Percentiles rank a stretch among this genome's conserved stretches.
phyloP scores from a whole-genome alignment of 2,329 filamentous ascomycete genomes.

The Colletotrichum limetticola region DNA sequence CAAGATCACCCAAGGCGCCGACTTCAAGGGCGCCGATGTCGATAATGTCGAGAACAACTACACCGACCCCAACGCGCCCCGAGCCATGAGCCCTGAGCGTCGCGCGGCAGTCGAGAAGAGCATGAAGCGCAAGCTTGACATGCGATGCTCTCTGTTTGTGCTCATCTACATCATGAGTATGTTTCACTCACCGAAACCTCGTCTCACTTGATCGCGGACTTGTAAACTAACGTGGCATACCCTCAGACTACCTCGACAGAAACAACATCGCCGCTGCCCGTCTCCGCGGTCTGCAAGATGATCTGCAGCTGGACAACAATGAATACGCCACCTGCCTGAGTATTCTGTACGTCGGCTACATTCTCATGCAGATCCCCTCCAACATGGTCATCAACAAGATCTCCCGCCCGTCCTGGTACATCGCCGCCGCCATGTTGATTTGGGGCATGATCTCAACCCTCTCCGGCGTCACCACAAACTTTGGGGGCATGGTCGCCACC shows the following conservation, averaged over 20 bases:
- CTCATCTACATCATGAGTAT: constrained; percentile 74
- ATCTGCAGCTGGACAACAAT: constrained; percentile 64
- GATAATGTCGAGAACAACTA: constrained; percentile 19
- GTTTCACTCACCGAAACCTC: background rate
- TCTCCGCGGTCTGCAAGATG: constrained; percentile 71
- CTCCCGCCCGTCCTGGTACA: constrained; percentile 61
- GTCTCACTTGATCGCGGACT: no score
- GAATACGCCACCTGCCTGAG: constrained; percentile 73
- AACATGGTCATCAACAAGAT: constrained; percentile 69
- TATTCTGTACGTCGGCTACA: constrained; percentile 75
- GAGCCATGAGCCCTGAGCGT: constrained; percentile 54
- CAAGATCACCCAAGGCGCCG: constrained; percentile 21
- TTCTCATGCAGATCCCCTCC: constrained; percentile 71
- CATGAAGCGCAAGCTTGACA: constrained; percentile 77
- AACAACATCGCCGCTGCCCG: constrained; percentile 77
- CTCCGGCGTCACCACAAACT: constrained; percentile 63
- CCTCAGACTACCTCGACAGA: constrained; percentile 69
- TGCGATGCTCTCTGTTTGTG: constrained; percentile 74
- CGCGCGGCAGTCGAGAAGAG: constrained; percentile 69
- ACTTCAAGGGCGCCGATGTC: constrained; percentile 15
- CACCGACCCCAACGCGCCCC: constrained; percentile 23
- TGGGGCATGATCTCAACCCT: constrained; percentile 71
- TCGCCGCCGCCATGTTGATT: constrained; percentile 62
- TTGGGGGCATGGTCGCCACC: constrained; percentile 63
- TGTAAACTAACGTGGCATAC: constrained; percentile 73